These are phyloP conservation scores for Cladochytrium replicatum DNA, from an alignment of 192 early-diverging fungal genomes.

Conservation along the genomic window DNA sequence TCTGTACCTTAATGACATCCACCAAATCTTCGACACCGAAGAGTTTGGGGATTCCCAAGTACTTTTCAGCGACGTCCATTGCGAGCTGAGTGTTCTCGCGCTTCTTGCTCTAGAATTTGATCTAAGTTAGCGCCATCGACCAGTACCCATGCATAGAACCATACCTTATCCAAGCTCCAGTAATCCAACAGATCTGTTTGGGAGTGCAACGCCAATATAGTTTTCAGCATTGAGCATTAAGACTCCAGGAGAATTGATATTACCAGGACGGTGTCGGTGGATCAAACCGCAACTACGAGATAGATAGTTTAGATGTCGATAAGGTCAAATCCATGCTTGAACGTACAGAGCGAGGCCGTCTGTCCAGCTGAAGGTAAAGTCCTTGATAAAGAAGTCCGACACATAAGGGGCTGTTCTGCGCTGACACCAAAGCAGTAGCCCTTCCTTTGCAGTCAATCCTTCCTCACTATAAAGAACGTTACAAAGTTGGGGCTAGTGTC, in stretches of 20 bases:
- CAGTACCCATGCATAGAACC: background rate
- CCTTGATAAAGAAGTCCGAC: conserved; percentile 73
- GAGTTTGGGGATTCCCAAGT: conserved; percentile 84
- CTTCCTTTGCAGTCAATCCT: conserved; percentile 92
- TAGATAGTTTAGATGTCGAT: background rate
- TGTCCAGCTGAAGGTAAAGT: conserved; percentile 87
- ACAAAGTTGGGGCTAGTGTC: background rate
- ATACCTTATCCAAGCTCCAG: conserved; percentile 66
- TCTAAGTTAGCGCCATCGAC: background rate
- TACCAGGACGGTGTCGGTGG: conserved; percentile 82
- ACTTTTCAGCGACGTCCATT: conserved; percentile 84
- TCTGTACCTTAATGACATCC: conserved; percentile 60
- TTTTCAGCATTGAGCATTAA: too few species aligned
- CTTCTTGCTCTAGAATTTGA: conserved; percentile 36
- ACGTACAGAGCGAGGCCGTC: conserved; percentile 85
- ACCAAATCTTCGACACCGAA: conserved; percentile 94
- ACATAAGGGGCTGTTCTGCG: conserved; percentile 82
- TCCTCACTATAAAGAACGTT: conserved; percentile 55
- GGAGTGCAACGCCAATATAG: too few species aligned
- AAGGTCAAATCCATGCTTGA: background rate
- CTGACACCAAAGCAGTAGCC: conserved; percentile 94
- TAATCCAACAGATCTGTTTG: conserved; percentile 83
- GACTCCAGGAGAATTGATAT: background rate
- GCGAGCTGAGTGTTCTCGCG: conserved; percentile 86
- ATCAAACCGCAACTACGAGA: conserved; percentile 90